A percentile compares a stretch with the other conserved stretches of the same genome.
Evolutionary conservation across 2,329 filamentous ascomycete genomes (phyloP).

Genomic region (Botrytis byssoidea): DNA sequence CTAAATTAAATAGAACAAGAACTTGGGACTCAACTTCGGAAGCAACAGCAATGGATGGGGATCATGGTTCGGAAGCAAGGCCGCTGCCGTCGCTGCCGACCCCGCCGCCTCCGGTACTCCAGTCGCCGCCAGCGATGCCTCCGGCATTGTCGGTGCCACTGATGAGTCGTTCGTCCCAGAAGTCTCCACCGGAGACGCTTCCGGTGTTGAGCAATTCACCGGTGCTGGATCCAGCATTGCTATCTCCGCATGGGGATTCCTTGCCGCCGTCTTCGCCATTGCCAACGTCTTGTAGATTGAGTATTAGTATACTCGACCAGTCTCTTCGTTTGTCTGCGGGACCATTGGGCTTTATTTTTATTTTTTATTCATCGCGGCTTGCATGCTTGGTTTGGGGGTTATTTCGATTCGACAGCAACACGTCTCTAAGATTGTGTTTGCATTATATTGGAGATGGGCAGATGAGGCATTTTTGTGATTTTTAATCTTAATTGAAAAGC

Average conservation of each 20-base stretch:
- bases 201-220: slow-evolving; percentile 7
- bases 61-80: slow-evolving; percentile 16
- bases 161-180: neutral
- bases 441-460: slow-evolving; percentile 4
- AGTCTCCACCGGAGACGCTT: neutral
- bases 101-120: neutral
- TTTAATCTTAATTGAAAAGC: slow-evolving; percentile 15
- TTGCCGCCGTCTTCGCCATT: slow-evolving; percentile 9
- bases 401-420: slow-evolving; percentile 1
- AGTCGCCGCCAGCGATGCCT: neutral
- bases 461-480: slow-evolving; percentile 15
- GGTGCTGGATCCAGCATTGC: slow-evolving; percentile 8
- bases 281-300: slow-evolving; percentile 10
- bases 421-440: neutral
- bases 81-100: neutral
- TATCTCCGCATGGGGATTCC: slow-evolving; percentile 12
- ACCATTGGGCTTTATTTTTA: neutral
- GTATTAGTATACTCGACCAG: neutral
- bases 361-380: neutral
- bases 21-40: slow-evolving; percentile 1
- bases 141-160: neutral
- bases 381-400: slow-evolving; percentile 1
- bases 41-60: slow-evolving; percentile 1
- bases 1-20: slow-evolving; percentile 6
- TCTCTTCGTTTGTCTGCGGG: neutral